These are phyloP conservation scores for Mycena rebaudengoi DNA, from an alignment of 768 basidiomycete species.

Conservation along the genomic window DNA sequence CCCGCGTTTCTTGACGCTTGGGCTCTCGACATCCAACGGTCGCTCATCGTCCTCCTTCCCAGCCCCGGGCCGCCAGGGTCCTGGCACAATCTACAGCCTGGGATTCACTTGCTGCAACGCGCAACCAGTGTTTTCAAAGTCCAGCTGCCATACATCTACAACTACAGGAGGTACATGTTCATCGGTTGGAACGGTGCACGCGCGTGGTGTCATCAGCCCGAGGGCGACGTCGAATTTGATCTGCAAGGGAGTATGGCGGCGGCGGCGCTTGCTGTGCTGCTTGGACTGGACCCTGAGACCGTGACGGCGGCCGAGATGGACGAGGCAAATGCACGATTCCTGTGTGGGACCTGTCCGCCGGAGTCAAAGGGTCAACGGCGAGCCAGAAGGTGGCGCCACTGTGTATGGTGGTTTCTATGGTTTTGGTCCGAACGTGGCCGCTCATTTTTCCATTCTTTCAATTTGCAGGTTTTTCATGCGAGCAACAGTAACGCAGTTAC, in stretches of 20 bases:
- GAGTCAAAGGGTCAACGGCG: neutral
- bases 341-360: slow-evolving; percentile 1
- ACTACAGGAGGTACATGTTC: neutral
- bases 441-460: too few species aligned
- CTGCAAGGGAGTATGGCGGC: neutral
- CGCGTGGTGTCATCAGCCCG: neutral
- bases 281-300: neutral
- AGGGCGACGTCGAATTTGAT: neutral
- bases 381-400: neutral
- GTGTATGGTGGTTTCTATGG: neutral
- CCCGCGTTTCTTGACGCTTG: neutral
- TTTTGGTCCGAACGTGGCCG: neutral
- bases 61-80: neutral
- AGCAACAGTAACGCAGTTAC: too few species aligned
- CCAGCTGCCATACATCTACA: too few species aligned
- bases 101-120: neutral
- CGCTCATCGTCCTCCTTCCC: neutral
- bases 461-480: neutral
- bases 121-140: neutral
- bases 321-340: neutral
- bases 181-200: slow-evolving; percentile 8
- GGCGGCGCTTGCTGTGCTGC: neutral
- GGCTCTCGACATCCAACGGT: neutral
- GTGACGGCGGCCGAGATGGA: neutral
- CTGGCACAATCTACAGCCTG: too few species aligned